These are phyloP conservation scores for Leccinum imitatum DNA, from an alignment of 768 basidiomycete species.

Conservation along the genomic window DNA sequence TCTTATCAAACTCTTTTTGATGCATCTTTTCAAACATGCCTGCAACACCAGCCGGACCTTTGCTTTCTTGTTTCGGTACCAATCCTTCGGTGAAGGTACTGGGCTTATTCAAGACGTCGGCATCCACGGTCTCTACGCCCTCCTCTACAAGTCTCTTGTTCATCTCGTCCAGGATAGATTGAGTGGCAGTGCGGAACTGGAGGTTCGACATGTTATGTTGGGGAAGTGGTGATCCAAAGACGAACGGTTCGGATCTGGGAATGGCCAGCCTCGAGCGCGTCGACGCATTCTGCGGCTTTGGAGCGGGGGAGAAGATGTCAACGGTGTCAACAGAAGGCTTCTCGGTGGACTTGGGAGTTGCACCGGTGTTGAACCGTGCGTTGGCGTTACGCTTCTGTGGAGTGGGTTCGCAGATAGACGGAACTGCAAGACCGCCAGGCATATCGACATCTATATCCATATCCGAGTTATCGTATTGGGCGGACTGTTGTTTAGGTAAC, in stretches of 20 bases:
- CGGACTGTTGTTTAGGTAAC: conserved; percentile 19
- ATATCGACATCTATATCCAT: conserved; percentile 38
- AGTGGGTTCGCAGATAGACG: conserved; percentile 21
- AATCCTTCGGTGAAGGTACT: conserved; percentile 7
- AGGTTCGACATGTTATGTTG: conserved; percentile 59
- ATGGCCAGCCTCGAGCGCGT: conserved; percentile 24
- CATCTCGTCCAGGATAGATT: conserved; percentile 81
- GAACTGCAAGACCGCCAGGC: conserved; percentile 34
- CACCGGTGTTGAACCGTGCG: conserved; percentile 22
- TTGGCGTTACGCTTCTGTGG: conserved; percentile 15
- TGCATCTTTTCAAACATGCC: conserved; percentile 59
- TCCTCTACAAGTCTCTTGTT: conserved; percentile 64
- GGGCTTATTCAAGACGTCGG: conserved; percentile 42
- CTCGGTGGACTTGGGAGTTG: conserved; percentile 27
- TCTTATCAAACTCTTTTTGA: conserved; percentile 64
- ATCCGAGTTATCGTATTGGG: conserved; percentile 29
- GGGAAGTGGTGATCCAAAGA: conserved; percentile 77
- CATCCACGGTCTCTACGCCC: conserved; percentile 50
- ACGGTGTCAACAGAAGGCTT: conserved; percentile 32
- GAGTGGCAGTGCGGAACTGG: conserved; percentile 66
- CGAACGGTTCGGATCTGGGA: conserved; percentile 48
- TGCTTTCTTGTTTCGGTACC: conserved; percentile 12
- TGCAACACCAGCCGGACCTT: conserved; percentile 28
- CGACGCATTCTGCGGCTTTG: conserved; percentile 19
- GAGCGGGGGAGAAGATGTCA: conserved; percentile 45